Conservation (phyloP, 805 yeast species). For the Lipomyces sp. region DNA sequence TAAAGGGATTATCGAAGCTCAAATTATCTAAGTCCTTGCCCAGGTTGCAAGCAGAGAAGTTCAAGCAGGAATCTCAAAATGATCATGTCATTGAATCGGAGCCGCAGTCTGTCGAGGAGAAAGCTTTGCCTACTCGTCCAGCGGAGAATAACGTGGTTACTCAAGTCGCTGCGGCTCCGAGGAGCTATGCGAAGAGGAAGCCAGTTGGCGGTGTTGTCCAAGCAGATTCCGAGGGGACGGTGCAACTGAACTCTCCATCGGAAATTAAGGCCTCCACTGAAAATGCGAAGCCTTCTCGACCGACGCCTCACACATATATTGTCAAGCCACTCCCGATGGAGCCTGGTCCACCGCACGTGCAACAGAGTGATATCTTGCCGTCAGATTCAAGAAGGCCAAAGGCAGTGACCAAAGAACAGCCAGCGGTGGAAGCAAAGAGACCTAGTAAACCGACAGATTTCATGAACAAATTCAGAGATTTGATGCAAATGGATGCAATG, state of each 20-base stretch:
- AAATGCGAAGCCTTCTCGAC: constrained; percentile 2
- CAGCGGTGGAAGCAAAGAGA: not conserved
- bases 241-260: not conserved
- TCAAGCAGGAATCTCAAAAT: not conserved
- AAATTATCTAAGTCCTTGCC: not conserved
- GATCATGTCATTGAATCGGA: not conserved
- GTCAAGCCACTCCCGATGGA: constrained; percentile 1
- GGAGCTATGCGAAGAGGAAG: constrained; percentile 1
- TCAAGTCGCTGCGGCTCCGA: not conserved
- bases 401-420: not conserved
- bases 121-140: not conserved
- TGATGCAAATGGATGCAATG: constrained; percentile 34
- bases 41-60: not conserved
- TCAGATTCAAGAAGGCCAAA: not conserved
- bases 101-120: not conserved
- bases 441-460: not conserved
- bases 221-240: not conserved
- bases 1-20: not conserved
- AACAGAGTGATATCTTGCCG: not conserved
- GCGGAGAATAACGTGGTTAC: not conserved
- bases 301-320: not conserved
- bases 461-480: constrained; percentile 19
- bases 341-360: not conserved
- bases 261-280: not conserved
- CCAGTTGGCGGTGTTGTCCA: not conserved